Evolutionary conservation across 2,329 filamentous ascomycete genomes (phyloP), one percentile per base, ranked within the genome.

Genomic region (Dendrostoma leiphaemia): DNA sequence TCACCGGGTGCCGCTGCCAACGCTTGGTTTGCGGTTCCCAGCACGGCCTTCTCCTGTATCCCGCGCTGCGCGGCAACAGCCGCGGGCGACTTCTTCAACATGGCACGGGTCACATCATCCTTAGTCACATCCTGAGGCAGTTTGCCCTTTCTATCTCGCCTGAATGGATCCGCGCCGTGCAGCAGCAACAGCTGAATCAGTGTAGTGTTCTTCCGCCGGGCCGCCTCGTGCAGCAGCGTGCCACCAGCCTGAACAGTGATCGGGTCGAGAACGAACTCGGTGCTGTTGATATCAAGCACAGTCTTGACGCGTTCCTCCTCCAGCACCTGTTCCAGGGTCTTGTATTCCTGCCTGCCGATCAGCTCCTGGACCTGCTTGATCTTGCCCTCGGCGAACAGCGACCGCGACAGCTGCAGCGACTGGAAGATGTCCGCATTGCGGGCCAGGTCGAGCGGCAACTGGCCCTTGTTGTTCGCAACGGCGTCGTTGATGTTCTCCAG

Each of bases 371-470:
- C 86, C 67, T 93, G 85, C 64, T 85, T 86, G 13, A 95, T 84
- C 68, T 93, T 95, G 59, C 80, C 81, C 64, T 99, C 94, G 53
- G 95, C 87, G 69, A 93, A 97, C 48, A 97, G 77, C 4, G 92
- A 96, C 41, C 92, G 84, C 8, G 91, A 87, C 15, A 97, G 84
- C 71, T 99, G 94, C 49, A 99, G 80, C 65, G 93, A 87, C 72
- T 97, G 92, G 74, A 96, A 97, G 53, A 97, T 97, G 17, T 97
- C 93, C 1, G 94, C 91, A 24, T 86, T 97, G 35, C 92, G 86
- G 4, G 94, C 91, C 38, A 97, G 78, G 65, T 99, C 94, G 48
- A 97, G 82, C 5, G 94, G 86, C 4, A 91, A 82, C 65, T 92
- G 91, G 50, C 91, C 91, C 54, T 90, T 86, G 65, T 86, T 85